These are phyloP conservation scores for Phytomonas sp. DNA, from an alignment of 208 protist genomes.

Conservation along the genomic window DNA sequence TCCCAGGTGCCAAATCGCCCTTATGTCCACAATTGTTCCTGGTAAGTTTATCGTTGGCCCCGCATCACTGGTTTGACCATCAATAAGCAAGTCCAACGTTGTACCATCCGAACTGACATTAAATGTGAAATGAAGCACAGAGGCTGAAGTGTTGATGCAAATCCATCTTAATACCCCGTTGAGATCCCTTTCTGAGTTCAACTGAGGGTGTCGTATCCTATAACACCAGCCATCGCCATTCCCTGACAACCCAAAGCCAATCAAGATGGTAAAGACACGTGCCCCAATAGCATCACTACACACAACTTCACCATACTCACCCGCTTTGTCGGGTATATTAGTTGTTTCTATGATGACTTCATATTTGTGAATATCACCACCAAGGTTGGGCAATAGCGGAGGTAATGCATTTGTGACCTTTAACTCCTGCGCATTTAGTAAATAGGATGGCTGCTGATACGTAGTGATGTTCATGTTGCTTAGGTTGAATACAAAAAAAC, in stretches of 20 bases:
- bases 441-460: conserved; percentile 33
- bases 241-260: conserved; percentile 41
- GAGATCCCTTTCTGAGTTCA: background rate
- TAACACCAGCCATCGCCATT: conserved; percentile 3
- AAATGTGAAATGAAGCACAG: conserved; percentile 18
- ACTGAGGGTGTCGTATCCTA: background rate
- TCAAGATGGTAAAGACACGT: conserved; percentile 22
- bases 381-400: conserved; percentile 41
- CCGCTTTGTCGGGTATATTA: conserved; percentile 14
- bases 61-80: conserved; percentile 11
- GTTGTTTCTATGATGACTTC: conserved; percentile 23
- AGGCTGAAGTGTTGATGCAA: conserved; percentile 12
- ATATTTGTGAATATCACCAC: conserved; percentile 39
- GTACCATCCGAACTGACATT: conserved; percentile 14
- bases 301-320: conserved; percentile 39
- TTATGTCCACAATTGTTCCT: conserved; percentile 39
- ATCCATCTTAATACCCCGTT: background rate
- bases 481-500: conserved; percentile 69
- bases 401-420: conserved; percentile 29
- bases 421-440: conserved; percentile 24
- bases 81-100: conserved; percentile 21
- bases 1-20: conserved; percentile 28
- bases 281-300: conserved; percentile 38
- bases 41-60: conserved; percentile 16
- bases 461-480: conserved; percentile 52